Evolutionary conservation across 2,329 filamentous ascomycete species (phyloP), one percentile per base, ranked within the genome.

Genomic region (Leptoxyphium fumago): DNA sequence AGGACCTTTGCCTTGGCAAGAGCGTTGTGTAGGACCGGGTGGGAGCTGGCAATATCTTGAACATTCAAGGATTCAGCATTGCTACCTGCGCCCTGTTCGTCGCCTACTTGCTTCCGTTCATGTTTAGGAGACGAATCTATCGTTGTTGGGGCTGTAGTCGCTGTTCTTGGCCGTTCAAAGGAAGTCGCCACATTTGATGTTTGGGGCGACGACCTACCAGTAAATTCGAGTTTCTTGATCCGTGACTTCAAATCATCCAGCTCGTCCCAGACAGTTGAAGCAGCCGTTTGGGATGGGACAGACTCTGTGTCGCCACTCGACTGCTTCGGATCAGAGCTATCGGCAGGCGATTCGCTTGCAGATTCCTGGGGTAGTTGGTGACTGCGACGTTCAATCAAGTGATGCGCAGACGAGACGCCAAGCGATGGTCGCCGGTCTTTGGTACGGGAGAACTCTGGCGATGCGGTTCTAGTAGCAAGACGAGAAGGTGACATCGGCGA

Each of bases 181-280:
- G 81, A 81, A 58, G 88, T 81, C 2, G 84, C 83, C 2, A 84
- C 84, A 30, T 80, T 83, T 2, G 87, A 89, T 2, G 84, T 87
- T 26, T 26, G 21, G 1, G 84, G 69, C 0, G 88, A 87, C 29
- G 91, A 68, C 63, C 93, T 94, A 46, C 88, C 88, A 2, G 85
- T 93, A 52, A 93, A 65, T 61, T 96, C 91, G 9, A 98, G 74
- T 47, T 86, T 84, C 53, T 85, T 80, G 54, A 98, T 94, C 28
- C 91, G 78, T 36, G 85, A 91, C 61, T 96, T 96, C 40, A 98
- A 68, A 51, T 96, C 91, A 54, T 96, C 91, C 26, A 98, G 67
- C 63, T 98, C 91, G 59, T 96, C 91, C 91, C 91, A 98, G 2
- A 98, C 85, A 0, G 87, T 95, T 2, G 87, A 93, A 10, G 88